phyloP scores from a whole-genome alignment of 2,329 filamentous ascomycete genomes.

The Cytospora chrysosperma region DNA sequence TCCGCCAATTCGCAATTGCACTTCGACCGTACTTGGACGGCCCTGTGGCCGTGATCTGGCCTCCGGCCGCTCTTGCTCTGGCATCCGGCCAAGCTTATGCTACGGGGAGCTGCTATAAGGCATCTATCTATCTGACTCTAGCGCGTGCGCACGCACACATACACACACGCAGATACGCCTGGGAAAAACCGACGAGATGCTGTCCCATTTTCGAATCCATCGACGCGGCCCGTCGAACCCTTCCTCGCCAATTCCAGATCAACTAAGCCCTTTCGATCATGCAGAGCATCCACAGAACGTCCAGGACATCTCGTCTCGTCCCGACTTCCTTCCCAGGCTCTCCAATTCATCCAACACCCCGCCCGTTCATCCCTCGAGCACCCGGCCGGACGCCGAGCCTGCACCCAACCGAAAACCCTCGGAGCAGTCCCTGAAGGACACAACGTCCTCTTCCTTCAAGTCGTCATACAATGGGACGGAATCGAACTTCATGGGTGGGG shows the following conservation, averaged over 20 bases:
- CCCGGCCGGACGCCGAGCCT: constrained; percentile 37
- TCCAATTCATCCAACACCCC: constrained; percentile 41
- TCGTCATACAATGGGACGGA: constrained; percentile 38
- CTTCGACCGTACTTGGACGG: constrained; percentile 9
- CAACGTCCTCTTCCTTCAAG: constrained; percentile 32
- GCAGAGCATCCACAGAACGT: constrained; percentile 41
- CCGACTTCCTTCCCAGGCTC: constrained; percentile 37
- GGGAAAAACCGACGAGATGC: constrained; percentile 19
- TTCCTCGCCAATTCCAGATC: constrained; percentile 52
- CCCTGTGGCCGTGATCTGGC: constrained; percentile 12
- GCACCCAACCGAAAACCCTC: constrained; percentile 18
- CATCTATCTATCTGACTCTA: background rate
- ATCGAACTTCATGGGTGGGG: constrained; percentile 54
- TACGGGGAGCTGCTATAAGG: background rate
- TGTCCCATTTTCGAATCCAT: constrained; percentile 50
- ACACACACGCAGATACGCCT: constrained; percentile 7
- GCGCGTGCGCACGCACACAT: background rate
- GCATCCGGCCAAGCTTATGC: background rate
- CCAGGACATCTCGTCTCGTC: constrained; percentile 38
- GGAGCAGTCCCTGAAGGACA: constrained; percentile 23
- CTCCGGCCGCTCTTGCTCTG: constrained; percentile 5
- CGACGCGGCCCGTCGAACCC: constrained; percentile 57
- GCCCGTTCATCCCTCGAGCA: constrained; percentile 51
- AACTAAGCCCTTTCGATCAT: constrained; percentile 40
- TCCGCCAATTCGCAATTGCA: constrained; percentile 7